Base-by-base conservation (phyloP, 1,284 basidiomycete genomes). In the Peniophora sp. region DNA sequence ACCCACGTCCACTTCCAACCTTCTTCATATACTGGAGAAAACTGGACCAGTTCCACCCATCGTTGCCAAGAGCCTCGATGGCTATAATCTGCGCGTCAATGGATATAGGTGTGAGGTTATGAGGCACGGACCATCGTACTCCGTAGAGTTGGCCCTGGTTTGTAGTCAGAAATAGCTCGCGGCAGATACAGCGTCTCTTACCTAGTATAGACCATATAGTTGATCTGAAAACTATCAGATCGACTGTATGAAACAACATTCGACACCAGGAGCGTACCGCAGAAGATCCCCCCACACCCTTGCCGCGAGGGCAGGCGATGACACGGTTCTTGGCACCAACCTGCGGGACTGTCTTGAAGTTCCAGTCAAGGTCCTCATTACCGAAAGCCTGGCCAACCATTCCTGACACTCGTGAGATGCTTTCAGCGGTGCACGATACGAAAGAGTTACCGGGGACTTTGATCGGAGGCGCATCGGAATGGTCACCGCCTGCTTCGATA, bases 41-140 rank as follows among this genome's bases (percentile, higher is more conserved):
- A 9, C 34, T 43, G 2, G 47, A 42, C 55, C 55, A 57, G 32
- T 47, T 52, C 55, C 54, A 57, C 3, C 55, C 55, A 17, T 46
- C 32, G 41, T 53, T 57, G 2, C 54, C 53, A 22, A 54, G 53
- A 6, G 24, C 15, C 24, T 55, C 54, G 6, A 55, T 14, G 8
- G 51, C 55, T 48, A 17, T 32, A 35, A 32, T 18, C 14, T 14
- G 9, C 36, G 1, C 14, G 23, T 2, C 15, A 22, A n/a, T 11
- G 20, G 24, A 1, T 12, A 27, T 23, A 18, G 17, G 18, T 20
- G 18, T 12, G 8, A 5, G 1, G 17, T n/a, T 11, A 27, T 22
- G 22, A 44, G 47, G 10, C 27, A 32, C 27, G 27, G 5, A 32
- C 27, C 27, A 32, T 32, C 27, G 27, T 32, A 32, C 27, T 32